Base-by-base conservation (phyloP, 257 asterid genomes). In the Rehmannia glutinosa region DNA sequence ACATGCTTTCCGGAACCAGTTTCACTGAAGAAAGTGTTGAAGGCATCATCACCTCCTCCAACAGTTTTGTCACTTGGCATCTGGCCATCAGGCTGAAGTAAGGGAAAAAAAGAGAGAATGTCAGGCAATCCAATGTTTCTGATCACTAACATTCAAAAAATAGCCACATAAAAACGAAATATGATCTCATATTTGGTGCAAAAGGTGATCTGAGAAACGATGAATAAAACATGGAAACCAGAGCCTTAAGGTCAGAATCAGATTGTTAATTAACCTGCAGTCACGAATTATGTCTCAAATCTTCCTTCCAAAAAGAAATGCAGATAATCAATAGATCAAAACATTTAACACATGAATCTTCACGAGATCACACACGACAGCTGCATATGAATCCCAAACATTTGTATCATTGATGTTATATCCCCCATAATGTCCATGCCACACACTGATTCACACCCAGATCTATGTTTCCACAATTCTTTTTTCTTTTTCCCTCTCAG, bases 1-100 rank as follows among this genome's bases (percentile, higher is more conserved):
- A 78, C 82, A 13, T 78, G 83, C 79, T 74, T 73, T 53, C 83
- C 83, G 1, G 74, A 68, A n/a, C 80, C 80, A 45, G 83, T 78
- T 66, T 78, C 83, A 38, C 83, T 78, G 17, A 78, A 78, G 65
- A 78, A 78, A 39, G 83, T 73, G 83, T 73, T 73, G 72, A 73
- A 78, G 32, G 77, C 83, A 70, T 78, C 83, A 69, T 78, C 77
- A 35, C 83, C 83, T 36, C 80, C 83, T 45, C 75, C 77, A 27
- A 78, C 70, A 24, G 75, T 78, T 73, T 62, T 71, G 69, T 71
- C 83, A 62, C 78, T 57, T 10, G 77, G 75, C 83, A 78, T 67
- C 50, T 67, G 80, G 47, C 83, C 83, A 78, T 75, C 83, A 56
- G 71, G 80, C 83, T 78, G 77, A 35, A 23, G 16, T 66, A 28